Evolutionary conservation across 2,329 filamentous ascomycete genomes (phyloP), one percentile per base, ranked within the genome.

Genomic region (Xylaria multiplex): DNA sequence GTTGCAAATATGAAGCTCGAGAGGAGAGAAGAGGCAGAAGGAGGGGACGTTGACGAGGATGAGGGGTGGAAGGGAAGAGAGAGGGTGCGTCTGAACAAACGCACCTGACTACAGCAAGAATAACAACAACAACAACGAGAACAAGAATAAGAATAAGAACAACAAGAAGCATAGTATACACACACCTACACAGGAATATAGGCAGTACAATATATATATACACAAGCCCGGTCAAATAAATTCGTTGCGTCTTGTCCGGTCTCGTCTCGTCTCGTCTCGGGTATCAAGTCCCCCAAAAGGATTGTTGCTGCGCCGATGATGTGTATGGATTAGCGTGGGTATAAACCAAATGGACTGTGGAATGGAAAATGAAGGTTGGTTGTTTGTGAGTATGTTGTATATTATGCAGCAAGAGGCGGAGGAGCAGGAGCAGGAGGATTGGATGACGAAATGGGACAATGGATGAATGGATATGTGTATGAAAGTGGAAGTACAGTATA

Each of bases 11-110:
- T 30, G 22, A 58, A 52, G 63, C 30, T 32, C 35, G 32, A n/a
- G 37, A 27, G n/a, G 48, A 49, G 24, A 50, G 61, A 64, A 66
- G 37, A 11, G 46, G 54, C 54, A 54, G 55, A 45, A 60, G 65
- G 54, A 55, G 48, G 46, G 24, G 22, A 27, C 6, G 46, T 8
- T 8, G 11, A 37, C 16, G 32, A 53, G 60, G 49, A 61, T 61
- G 52, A 63, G 53, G 52, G 43, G 40, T 13, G 27, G 30, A 30
- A 13, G 19, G 14, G 32, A 16, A 62, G 35, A 19, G 37, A 56
- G 54, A 58, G 65, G 32, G 61, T 19, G 35, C 4, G 52, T 40
- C 11, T 5, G 16, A 52, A 48, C 24, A 48, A 61, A 59, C 65
- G 35, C 35, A 37, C 8, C 65, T 65, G 54, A 48, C 43, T 27